Evolutionary conservation across 177 flowering plant genomes (phyloP).

Genomic region (Telopea speciosissima): DNA sequence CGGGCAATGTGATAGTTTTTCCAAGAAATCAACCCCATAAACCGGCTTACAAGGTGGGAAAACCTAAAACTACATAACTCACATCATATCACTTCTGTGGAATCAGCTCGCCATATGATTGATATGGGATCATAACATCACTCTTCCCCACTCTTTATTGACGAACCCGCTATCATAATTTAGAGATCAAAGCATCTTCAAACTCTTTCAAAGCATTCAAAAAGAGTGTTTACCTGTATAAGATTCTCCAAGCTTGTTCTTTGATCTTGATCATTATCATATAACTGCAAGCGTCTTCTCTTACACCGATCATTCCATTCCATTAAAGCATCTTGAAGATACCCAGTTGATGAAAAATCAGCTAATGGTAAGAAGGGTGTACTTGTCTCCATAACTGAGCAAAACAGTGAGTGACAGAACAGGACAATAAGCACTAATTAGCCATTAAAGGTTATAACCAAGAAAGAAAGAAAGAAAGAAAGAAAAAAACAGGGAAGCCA

Average conservation of each 20-base stretch:
- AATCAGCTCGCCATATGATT: too few relatives aligned
- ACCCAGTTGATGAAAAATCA: slow-evolving; percentile 60
- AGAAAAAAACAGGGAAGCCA: slow-evolving; percentile 23
- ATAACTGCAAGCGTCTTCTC: slow-evolving; percentile 36
- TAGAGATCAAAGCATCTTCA: too few relatives aligned
- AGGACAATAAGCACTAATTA: background rate
- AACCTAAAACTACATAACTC: too few relatives aligned
- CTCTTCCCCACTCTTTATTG: too few relatives aligned
- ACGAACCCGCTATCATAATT: background rate
- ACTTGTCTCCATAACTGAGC: slow-evolving; percentile 31
- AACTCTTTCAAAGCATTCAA: too few relatives aligned
- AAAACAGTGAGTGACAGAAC: slow-evolving; percentile 1
- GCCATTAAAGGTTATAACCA: background rate
- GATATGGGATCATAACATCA: too few relatives aligned
- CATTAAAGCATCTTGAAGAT: slow-evolving; percentile 66
- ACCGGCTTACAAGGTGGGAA: too few relatives aligned
- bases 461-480: slow-evolving; percentile 10
- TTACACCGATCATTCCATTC: slow-evolving; percentile 50
- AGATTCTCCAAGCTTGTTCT: slow-evolving; percentile 5
- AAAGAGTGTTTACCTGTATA: slow-evolving; percentile 13
- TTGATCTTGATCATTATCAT: slow-evolving; percentile 24
- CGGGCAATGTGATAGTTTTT: too few relatives aligned
- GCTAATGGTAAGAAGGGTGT: slow-evolving; percentile 15
- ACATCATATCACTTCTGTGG: too few relatives aligned
- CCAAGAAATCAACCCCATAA: too few relatives aligned